A percentile compares a stretch with the other conserved stretches of the same genome.
Evolutionary conservation across 805 yeast species (phyloP).

Genomic region (Candida patagonica): DNA sequence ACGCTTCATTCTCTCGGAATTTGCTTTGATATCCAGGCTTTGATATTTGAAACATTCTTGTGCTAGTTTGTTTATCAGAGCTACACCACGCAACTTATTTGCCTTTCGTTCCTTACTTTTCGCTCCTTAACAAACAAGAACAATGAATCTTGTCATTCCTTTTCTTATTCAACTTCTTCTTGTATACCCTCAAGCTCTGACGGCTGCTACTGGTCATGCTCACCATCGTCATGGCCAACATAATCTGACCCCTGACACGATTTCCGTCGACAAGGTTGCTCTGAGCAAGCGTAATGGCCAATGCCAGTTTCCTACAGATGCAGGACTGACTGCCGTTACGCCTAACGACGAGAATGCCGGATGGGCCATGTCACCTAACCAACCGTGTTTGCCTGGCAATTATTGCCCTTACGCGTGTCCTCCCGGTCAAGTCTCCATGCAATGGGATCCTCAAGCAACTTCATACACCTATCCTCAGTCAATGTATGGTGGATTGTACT

Average conservation of each 20-base stretch:
- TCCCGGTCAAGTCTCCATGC: slow-evolving; percentile 78
- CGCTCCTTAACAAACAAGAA: no score
- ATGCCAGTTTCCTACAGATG: slow-evolving; percentile 60
- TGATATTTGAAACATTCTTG: no score
- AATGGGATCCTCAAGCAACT: slow-evolving; percentile 78
- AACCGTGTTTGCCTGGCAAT: slow-evolving; percentile 59
- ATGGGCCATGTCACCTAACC: slow-evolving; percentile 80
- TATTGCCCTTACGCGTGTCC: slow-evolving; percentile 92
- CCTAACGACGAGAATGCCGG: slow-evolving; percentile 54
- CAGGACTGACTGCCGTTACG: slow-evolving; percentile 64
- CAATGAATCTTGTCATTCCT: neutral
- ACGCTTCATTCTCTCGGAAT: no score
- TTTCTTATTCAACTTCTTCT: neutral
- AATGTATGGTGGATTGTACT: slow-evolving; percentile 73
- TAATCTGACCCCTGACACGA: slow-evolving; percentile 2
- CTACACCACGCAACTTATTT: no score
- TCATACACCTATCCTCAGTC: slow-evolving; percentile 68
- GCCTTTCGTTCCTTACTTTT: no score
- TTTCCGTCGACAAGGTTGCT: neutral
- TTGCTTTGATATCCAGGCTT: no score
- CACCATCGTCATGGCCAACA: slow-evolving; percentile 1
- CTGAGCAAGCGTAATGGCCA: slow-evolving; percentile 14
- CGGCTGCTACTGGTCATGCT: slow-evolving; percentile 3
- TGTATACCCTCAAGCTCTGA: neutral
- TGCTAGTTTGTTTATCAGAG: no score